Percentiles rank a stretch among this genome's conserved stretches.
Evolutionary conservation across 225 moss, liverwort and hornwort genomes (phyloP).

Genomic region (Lunularia cruciata): DNA sequence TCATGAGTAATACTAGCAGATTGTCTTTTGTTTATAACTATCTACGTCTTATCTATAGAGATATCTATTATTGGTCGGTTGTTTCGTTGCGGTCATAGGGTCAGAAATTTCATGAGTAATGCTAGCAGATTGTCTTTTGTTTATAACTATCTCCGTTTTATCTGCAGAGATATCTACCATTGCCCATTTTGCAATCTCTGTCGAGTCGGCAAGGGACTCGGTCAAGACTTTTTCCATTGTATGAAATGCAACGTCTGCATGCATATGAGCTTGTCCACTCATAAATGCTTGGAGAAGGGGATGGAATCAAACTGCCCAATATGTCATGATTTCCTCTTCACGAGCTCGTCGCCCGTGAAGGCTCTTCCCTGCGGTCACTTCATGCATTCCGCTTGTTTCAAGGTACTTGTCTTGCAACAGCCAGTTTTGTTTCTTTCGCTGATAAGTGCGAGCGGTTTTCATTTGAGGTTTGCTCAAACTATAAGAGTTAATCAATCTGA

Average conservation of each 20-base stretch:
- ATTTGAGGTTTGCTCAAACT: no score
- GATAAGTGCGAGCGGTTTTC: no score
- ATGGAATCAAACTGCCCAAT: constrained; percentile 97
- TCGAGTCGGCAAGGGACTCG: constrained; percentile 94
- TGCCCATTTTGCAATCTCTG: constrained; percentile 98
- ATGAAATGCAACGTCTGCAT: constrained; percentile 98
- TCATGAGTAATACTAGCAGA: no score
- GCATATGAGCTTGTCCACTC: constrained; percentile 74
- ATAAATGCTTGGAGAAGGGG: constrained; percentile 91
- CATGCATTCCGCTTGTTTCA: constrained; percentile 98
- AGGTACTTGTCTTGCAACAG: constrained; percentile 44
- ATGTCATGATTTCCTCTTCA: constrained; percentile 96
- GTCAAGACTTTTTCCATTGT: constrained; percentile 93
- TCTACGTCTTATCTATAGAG: no score
- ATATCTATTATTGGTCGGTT: no score
- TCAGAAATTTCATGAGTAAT: no score
- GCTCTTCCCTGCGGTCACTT: constrained; percentile 98
- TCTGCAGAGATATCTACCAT: constrained; percentile 83
- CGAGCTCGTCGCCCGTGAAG: constrained; percentile 91
- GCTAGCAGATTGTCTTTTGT: no score
- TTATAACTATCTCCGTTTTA: no score
- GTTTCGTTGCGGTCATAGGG: no score
- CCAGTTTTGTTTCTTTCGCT: no score
- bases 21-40: no score
- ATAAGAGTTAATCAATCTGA: no score